phyloP scores from a whole-genome alignment of 1,284 basidiomycete species.

The Fomitopsis schrenkii region DNA sequence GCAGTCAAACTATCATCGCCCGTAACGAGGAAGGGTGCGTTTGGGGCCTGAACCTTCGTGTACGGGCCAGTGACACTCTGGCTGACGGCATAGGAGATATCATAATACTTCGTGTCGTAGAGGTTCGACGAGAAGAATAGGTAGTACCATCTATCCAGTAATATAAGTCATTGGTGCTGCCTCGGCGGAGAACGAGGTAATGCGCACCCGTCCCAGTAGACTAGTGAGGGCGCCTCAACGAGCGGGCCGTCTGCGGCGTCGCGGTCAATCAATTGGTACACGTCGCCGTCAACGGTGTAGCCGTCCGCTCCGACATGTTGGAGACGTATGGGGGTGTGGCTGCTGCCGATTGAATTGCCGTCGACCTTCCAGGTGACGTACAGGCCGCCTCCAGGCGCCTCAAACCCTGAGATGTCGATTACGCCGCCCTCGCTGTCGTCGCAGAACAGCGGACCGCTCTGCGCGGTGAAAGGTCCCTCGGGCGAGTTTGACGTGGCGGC shows the following conservation, averaged over 20 bases:
- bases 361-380: conserved; percentile 23
- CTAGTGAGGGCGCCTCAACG: conserved; percentile 17
- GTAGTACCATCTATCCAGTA: conserved; percentile 7
- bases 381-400: conserved; percentile 13
- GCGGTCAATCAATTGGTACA: conserved; percentile 15
- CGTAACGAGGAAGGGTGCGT: conserved; percentile 6
- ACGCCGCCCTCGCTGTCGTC: conserved; percentile 17
- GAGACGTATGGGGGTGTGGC: conserved; percentile 2
- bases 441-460: conserved; percentile 15
- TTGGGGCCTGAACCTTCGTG: conserved; percentile 12
- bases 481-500: conserved; percentile 16
- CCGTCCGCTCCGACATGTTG: conserved; percentile 19
- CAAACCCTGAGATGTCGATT: conserved; percentile 21
- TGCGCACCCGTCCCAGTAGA: conserved; percentile 6
- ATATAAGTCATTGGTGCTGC: not conserved
- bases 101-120: conserved; percentile 18
- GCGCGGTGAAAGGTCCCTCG: conserved; percentile 18
- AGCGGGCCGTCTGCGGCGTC: conserved; percentile 16
- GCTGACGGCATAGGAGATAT: conserved; percentile 20
- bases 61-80: conserved; percentile 18
- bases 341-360: conserved; percentile 15
- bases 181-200: too few species aligned
- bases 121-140: conserved; percentile 20
- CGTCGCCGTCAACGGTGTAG: conserved; percentile 9
- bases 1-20: not conserved